These are phyloP conservation scores for Tuctoria greenei DNA, from an alignment of 176 grass and related monocot species.

Conservation along the genomic window DNA sequence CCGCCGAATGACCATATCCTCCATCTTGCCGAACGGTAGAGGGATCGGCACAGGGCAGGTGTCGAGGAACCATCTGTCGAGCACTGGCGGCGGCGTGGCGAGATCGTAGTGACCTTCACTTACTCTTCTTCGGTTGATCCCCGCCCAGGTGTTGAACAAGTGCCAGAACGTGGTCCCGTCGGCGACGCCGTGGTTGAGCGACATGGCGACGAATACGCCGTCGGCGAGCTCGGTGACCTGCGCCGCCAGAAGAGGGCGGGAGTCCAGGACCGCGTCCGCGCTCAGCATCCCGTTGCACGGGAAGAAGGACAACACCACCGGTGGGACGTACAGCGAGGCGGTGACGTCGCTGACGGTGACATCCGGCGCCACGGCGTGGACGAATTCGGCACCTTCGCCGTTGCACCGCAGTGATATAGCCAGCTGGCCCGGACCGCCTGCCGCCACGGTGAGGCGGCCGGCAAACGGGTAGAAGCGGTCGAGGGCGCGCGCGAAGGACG, in stretches of 20 bases:
- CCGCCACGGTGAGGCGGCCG: background rate
- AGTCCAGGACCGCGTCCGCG: background rate
- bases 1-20: background rate
- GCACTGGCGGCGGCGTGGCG: background rate
- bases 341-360: background rate
- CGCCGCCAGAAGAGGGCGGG: background rate
- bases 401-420: background rate
- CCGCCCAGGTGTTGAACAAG: background rate
- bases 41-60: background rate
- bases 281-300: background rate
- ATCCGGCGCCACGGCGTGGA: background rate
- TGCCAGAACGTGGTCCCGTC: background rate
- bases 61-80: constrained; percentile 26
- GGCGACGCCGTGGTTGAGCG: background rate
- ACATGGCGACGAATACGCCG: background rate
- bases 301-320: background rate
- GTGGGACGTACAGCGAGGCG: background rate
- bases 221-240: background rate
- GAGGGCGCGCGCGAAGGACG: background rate
- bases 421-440: background rate
- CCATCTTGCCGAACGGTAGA: background rate
- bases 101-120: background rate
- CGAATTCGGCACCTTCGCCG: background rate
- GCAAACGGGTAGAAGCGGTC: background rate
- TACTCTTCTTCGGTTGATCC: background rate